A percentile compares a stretch with the other conserved stretches of the same genome.
These are phyloP conservation scores for Termitomyces sp. DNA, from an alignment of 768 basidiomycete genomes.

Conservation along the genomic window DNA sequence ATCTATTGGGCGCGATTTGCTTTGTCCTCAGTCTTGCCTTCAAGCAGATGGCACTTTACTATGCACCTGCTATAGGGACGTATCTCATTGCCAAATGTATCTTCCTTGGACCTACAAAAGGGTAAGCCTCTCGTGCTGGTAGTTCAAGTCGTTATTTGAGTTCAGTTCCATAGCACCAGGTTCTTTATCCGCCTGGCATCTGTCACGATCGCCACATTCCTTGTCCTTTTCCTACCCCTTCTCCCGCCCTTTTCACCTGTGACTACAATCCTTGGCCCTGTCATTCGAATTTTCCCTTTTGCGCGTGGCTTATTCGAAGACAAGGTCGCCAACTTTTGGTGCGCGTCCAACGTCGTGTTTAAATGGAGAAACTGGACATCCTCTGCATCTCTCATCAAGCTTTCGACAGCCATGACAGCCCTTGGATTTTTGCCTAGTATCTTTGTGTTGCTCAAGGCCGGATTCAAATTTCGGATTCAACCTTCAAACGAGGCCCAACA, in stretches of 20 bases:
- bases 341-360: conserved; percentile 81
- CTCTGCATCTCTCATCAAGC: conserved; percentile 46
- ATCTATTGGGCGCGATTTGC: conserved; percentile 69
- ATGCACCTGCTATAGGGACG: conserved; percentile 86
- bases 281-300: conserved; percentile 88
- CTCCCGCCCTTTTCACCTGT: conserved; percentile 59
- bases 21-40: conserved; percentile 87
- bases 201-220: conserved; percentile 58
- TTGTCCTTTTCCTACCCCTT: conserved; percentile 75
- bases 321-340: conserved; percentile 98
- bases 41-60: conserved; percentile 97
- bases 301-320: conserved; percentile 89
- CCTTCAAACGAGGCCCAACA: conserved; percentile 12
- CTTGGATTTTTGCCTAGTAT: conserved; percentile 67
- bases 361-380: conserved; percentile 71
- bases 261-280: conserved; percentile 50
- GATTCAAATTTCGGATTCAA: conserved; percentile 18
- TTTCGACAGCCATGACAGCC: conserved; percentile 63
- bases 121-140: conserved; percentile 41
- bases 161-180: conserved; percentile 22
- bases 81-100: conserved; percentile 90
- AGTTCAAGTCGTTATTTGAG: background rate
- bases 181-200: conserved; percentile 66
- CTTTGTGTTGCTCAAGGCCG: conserved; percentile 33
- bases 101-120: conserved; percentile 62